Percentiles rank a stretch among this genome's conserved stretches.
These are phyloP conservation scores for Esteya vermicola DNA, from an alignment of 2,329 filamentous ascomycete species.

Conservation along the genomic window DNA sequence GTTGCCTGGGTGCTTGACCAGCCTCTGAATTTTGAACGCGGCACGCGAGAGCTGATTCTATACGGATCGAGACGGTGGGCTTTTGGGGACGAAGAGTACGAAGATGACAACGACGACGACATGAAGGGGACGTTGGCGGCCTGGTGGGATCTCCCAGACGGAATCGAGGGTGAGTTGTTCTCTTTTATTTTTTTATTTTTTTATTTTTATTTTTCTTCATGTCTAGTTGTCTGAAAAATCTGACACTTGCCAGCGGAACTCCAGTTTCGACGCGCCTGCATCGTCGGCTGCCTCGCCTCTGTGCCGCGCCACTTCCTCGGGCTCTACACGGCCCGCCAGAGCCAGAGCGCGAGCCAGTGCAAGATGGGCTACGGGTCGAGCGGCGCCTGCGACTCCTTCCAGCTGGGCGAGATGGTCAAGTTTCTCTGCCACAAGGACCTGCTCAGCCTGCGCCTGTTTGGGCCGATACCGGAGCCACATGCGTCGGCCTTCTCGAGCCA, in stretches of 20 bases:
- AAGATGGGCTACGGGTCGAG: conserved; percentile 62
- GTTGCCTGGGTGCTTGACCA: conserved; percentile 52
- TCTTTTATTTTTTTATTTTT: background rate
- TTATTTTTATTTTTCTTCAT: background rate
- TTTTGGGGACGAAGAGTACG: conserved; percentile 19
- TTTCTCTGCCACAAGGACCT: conserved; percentile 52
- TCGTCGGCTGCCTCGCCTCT: conserved; percentile 56
- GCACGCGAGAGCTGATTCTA: conserved; percentile 51
- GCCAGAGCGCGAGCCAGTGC: conserved; percentile 42
- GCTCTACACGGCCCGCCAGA: conserved; percentile 51
- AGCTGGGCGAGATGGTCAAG: conserved; percentile 63
- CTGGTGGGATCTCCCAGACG: conserved; percentile 62
- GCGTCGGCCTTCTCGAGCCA: too few relatives aligned
- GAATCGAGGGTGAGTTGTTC: conserved; percentile 44
- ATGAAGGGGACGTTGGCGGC: conserved; percentile 21
- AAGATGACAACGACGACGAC: conserved; percentile 17
- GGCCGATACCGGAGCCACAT: conserved; percentile 29
- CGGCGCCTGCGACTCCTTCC: conserved; percentile 60
- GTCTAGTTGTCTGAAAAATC: too few relatives aligned
- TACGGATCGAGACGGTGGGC: conserved; percentile 50
- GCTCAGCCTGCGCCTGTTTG: conserved; percentile 43
- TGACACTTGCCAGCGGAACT: conserved; percentile 36
- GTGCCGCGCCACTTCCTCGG: conserved; percentile 53
- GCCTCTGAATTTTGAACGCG: conserved; percentile 41
- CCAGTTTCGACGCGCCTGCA: conserved; percentile 47